Conservation (phyloP, 2,329 filamentous ascomycete genomes). For the Albifimbria verrucaria region DNA sequence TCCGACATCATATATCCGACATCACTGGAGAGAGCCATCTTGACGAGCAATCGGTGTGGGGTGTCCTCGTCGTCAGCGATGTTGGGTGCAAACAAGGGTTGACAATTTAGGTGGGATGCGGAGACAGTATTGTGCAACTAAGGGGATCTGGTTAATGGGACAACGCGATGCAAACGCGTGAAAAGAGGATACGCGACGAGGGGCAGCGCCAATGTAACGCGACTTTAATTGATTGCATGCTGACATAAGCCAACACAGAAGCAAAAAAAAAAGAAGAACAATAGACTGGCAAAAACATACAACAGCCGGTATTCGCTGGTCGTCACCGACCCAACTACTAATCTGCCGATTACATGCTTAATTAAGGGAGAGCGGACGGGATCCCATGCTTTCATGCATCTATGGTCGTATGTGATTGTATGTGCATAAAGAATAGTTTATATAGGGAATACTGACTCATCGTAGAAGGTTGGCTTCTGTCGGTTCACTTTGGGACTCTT, state of each 20-base stretch:
- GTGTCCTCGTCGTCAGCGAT: background rate
- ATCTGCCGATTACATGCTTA: too few species aligned
- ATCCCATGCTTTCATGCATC: too few species aligned
- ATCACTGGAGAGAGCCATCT: constrained; percentile 54
- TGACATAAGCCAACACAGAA: background rate
- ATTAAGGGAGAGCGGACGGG: too few species aligned
- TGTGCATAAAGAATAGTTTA: too few species aligned
- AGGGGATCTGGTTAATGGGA: constrained; percentile 13
- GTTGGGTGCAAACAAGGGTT: background rate
- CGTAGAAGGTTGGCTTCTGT: too few species aligned
- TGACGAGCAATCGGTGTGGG: constrained; percentile 4
- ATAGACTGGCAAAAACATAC: too few species aligned
- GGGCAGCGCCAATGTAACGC: constrained; percentile 23
- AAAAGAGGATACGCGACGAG: constrained; percentile 23
- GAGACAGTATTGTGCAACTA: constrained; percentile 15
- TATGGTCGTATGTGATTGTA: too few species aligned
- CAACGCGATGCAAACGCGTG: constrained; percentile 15
- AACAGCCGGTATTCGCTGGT: too few species aligned
- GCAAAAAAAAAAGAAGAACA: too few species aligned
- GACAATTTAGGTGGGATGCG: background rate
- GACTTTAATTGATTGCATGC: constrained; percentile 39
- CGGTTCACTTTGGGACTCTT: too few species aligned
- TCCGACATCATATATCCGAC: constrained; percentile 57
- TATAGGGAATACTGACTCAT: too few species aligned
- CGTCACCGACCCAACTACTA: too few species aligned